Evolutionary conservation across 768 basidiomycete genomes (phyloP).

Genomic region (Kondoa malvinella): DNA sequence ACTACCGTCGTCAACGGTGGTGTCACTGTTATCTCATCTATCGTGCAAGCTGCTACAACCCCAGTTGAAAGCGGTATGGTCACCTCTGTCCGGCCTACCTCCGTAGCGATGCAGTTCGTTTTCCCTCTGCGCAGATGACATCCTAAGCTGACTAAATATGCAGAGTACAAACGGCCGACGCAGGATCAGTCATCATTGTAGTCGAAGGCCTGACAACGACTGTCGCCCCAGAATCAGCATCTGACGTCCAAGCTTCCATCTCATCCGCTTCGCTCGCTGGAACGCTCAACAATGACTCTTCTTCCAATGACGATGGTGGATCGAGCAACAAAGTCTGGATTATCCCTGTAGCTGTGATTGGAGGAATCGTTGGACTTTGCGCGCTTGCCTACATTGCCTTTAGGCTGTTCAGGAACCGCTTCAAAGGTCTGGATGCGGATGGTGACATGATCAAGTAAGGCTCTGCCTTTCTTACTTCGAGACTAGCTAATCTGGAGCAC

Average conservation of each 20-base stretch:
- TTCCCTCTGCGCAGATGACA: background rate
- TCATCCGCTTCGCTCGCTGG: background rate
- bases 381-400: background rate
- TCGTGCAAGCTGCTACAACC: background rate
- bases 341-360: background rate
- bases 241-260: background rate
- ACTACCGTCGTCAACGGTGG: too few relatives aligned
- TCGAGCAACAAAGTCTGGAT: background rate
- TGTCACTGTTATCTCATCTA: too few relatives aligned
- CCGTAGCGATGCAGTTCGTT: background rate
- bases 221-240: background rate
- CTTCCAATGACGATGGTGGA: background rate
- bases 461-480: background rate
- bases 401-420: background rate
- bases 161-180: background rate
- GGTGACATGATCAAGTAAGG: background rate
- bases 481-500: background rate
- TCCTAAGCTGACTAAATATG: background rate
- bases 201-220: conserved; percentile 2
- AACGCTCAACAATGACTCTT: background rate
- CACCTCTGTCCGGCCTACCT: background rate
- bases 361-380: background rate
- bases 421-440: background rate
- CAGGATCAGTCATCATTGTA: background rate
- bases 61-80: background rate